Percentiles rank a stretch among this genome's conserved stretches.
Conservation (phyloP, 2,329 filamentous ascomycete genomes). For the Colletotrichum zoysiae region DNA sequence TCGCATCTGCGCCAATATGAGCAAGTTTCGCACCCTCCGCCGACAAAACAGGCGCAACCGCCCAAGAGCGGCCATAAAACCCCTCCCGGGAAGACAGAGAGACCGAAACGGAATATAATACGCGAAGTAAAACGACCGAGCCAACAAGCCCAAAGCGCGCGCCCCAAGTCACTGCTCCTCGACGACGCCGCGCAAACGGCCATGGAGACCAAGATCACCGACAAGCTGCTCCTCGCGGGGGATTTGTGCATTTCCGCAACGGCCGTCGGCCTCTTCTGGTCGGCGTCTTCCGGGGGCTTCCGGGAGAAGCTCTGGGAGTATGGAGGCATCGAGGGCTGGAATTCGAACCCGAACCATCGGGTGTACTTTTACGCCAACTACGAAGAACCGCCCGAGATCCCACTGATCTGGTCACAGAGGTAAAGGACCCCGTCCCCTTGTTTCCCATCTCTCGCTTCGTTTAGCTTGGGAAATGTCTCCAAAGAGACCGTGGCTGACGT, state of each 20-base stretch:
- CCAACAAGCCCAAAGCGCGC: background rate
- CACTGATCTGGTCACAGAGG: constrained; percentile 48
- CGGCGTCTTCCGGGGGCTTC: constrained; percentile 44
- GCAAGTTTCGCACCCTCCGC: constrained; percentile 25
- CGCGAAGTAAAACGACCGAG: too few species aligned
- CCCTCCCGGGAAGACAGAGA: background rate
- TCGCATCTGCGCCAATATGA: constrained; percentile 32
- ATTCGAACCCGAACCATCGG: constrained; percentile 48
- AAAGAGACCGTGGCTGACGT: background rate
- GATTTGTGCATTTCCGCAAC: constrained; percentile 41
- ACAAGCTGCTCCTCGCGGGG: constrained; percentile 32
- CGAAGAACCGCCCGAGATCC: constrained; percentile 46
- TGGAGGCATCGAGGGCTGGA: constrained; percentile 48
- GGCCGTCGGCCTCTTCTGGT: constrained; percentile 42
- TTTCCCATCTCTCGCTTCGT: rapidly evolving
- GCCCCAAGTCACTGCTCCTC: background rate
- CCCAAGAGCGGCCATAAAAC: background rate
- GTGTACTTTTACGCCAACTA: constrained; percentile 50
- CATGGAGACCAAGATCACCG: constrained; percentile 8
- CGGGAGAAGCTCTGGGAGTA: constrained; percentile 46
- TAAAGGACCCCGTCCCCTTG: constrained; percentile 11
- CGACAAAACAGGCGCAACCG: background rate
- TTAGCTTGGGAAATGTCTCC: background rate
- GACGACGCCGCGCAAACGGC: background rate
- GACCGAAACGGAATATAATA: background rate